These are phyloP conservation scores for Ophiostoma sp. DNA, from an alignment of 2,329 filamentous ascomycete species.

Conservation along the genomic window DNA sequence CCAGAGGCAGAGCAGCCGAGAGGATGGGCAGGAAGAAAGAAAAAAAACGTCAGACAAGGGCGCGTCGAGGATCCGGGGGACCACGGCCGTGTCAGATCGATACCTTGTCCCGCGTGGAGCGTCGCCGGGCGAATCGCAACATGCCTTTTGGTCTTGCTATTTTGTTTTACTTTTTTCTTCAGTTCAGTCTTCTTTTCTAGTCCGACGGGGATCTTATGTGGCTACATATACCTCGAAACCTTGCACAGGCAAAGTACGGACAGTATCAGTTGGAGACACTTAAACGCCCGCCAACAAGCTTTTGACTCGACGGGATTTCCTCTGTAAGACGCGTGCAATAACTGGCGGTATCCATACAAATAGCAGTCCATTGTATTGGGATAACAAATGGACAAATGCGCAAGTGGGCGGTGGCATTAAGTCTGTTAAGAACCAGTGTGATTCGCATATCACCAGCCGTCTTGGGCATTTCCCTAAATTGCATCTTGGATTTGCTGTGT, in stretches of 20 bases:
- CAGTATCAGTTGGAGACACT: neutral
- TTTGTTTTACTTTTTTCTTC: neutral
- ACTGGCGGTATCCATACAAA: neutral
- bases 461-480: neutral
- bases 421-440: neutral
- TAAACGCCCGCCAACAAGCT: neutral
- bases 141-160: neutral
- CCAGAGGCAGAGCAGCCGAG: neutral
- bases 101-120: conserved; percentile 2
- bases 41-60: conserved; percentile 8
- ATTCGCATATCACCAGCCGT: neutral
- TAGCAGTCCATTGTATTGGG: neutral
- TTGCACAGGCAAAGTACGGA: neutral
- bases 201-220: neutral
- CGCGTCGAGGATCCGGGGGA: conserved; percentile 19
- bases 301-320: neutral
- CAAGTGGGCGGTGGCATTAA: neutral
- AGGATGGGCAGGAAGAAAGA: neutral
- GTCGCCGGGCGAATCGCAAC: conserved; percentile 6
- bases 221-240: neutral
- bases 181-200: neutral
- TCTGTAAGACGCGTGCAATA: neutral
- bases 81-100: conserved; percentile 22
- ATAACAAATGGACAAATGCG: neutral
- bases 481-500: neutral